Percentiles rank a stretch among this genome's conserved stretches.
phyloP scores from a whole-genome alignment of 345 rosid species.

The Acer yangbiense region DNA sequence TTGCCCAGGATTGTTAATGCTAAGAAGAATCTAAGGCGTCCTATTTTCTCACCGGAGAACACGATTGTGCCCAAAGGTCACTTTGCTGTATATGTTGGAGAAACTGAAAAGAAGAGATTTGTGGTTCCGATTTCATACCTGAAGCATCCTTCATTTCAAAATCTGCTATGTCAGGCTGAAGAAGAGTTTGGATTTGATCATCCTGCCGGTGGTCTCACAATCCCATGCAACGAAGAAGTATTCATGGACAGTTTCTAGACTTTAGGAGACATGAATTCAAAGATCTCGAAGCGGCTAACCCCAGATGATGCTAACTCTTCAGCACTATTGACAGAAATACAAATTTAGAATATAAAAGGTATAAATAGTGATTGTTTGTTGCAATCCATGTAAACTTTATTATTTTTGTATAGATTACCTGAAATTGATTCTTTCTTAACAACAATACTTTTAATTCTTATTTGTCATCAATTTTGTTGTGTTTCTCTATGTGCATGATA shows the following conservation, averaged over 20 bases:
- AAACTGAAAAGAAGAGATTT: constrained; percentile 39
- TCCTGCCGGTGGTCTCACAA: constrained; percentile 25
- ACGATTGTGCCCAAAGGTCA: constrained; percentile 42
- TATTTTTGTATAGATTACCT: background rate
- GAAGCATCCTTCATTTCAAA: constrained; percentile 44
- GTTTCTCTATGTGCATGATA: background rate
- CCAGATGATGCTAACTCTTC: constrained; percentile 1
- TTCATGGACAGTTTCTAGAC: constrained; percentile 17
- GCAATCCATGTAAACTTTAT: background rate
- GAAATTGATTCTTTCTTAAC: background rate
- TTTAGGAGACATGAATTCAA: background rate
- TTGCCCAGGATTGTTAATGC: background rate
- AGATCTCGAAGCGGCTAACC: background rate
- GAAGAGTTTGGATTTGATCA: constrained; percentile 36
- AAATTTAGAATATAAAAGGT: background rate
- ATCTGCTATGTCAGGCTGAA: constrained; percentile 18
- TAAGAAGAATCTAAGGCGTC: background rate
- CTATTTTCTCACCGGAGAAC: background rate
- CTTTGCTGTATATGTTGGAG: constrained; percentile 46
- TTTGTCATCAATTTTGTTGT: background rate
- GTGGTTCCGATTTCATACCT: constrained; percentile 41
- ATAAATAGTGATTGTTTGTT: background rate
- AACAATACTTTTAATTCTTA: background rate
- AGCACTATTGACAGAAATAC: background rate
- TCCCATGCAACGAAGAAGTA: constrained; percentile 30